Percentiles rank a stretch among this genome's conserved stretches.
Evolutionary conservation across 257 asterid genomes (phyloP).

Genomic region (Solanum lycopersicoides): DNA sequence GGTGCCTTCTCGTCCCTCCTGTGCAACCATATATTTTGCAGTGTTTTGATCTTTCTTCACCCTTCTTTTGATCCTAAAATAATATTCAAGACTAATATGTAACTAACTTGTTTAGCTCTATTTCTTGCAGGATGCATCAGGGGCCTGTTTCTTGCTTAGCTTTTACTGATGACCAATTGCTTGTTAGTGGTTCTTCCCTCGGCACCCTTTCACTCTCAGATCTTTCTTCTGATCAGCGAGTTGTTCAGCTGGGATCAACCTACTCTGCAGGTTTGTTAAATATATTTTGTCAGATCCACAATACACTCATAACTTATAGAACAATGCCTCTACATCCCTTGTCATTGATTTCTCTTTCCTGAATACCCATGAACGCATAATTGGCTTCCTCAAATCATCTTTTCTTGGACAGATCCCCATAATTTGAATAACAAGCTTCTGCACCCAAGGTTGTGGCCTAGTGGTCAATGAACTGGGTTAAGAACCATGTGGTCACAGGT

Average conservation of each 20-base stretch:
- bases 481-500: not conserved
- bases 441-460: not conserved
- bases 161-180: constrained; percentile 73
- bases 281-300: not conserved
- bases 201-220: constrained; percentile 80
- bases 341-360: not conserved
- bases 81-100: not conserved
- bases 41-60: not conserved
- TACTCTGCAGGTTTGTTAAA: constrained; percentile 49
- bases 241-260: constrained; percentile 38
- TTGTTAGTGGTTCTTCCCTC: constrained; percentile 75
- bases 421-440: not conserved
- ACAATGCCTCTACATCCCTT: not conserved
- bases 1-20: not conserved
- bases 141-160: constrained; percentile 72
- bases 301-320: not conserved
- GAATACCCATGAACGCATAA: not conserved
- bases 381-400: not conserved
- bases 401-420: not conserved
- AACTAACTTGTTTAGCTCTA: not conserved
- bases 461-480: not conserved
- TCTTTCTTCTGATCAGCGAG: constrained; percentile 85
- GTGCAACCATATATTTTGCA: not conserved
- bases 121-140: constrained; percentile 63
- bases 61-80: not conserved